These are phyloP conservation scores for Phytophthora crassamura DNA, from an alignment of 352 stramenopile genomes.

Conservation along the genomic window DNA sequence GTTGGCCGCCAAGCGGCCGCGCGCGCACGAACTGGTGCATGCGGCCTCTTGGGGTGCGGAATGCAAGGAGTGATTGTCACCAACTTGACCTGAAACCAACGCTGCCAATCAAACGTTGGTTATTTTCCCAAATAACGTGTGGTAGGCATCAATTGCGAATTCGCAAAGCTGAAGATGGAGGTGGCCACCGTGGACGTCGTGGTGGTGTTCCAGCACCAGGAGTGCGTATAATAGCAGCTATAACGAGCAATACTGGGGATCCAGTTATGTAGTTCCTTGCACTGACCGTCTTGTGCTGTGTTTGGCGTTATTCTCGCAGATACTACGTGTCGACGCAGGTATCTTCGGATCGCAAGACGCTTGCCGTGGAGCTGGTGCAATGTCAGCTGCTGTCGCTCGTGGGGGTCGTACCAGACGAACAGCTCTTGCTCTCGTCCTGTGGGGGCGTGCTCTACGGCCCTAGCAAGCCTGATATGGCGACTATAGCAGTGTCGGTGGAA, in stretches of 20 bases:
- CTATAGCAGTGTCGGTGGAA: constrained; percentile 20
- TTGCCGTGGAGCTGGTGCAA: constrained; percentile 69
- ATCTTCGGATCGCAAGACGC: constrained; percentile 24
- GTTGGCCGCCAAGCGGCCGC: constrained; percentile 53
- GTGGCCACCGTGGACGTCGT: constrained; percentile 40
- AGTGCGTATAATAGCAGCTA: constrained; percentile 48
- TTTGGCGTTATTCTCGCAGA: constrained; percentile 22
- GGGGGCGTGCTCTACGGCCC: constrained; percentile 48
- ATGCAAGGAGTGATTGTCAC: constrained; percentile 28
- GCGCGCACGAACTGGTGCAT: constrained; percentile 36
- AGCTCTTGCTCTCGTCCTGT: constrained; percentile 57
- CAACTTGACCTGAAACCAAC: constrained; percentile 23
- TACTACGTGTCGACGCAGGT: constrained; percentile 47
- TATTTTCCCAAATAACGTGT: constrained; percentile 7
- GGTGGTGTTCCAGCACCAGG: constrained; percentile 61
- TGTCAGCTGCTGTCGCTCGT: constrained; percentile 76
- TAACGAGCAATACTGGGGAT: not conserved
- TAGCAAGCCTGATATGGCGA: constrained; percentile 18
- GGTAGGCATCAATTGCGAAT: too few relatives aligned
- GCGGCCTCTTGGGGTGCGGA: constrained; percentile 9
- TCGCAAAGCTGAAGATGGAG: constrained; percentile 16
- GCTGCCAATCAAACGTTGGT: constrained; percentile 1
- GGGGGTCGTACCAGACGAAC: constrained; percentile 60
- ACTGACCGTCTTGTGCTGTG: constrained; percentile 9
- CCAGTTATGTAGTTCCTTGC: not conserved